These are phyloP conservation scores for Boletus pseudo-olivaceus DNA, from an alignment of 768 basidiomycete species.

Conservation along the genomic window DNA sequence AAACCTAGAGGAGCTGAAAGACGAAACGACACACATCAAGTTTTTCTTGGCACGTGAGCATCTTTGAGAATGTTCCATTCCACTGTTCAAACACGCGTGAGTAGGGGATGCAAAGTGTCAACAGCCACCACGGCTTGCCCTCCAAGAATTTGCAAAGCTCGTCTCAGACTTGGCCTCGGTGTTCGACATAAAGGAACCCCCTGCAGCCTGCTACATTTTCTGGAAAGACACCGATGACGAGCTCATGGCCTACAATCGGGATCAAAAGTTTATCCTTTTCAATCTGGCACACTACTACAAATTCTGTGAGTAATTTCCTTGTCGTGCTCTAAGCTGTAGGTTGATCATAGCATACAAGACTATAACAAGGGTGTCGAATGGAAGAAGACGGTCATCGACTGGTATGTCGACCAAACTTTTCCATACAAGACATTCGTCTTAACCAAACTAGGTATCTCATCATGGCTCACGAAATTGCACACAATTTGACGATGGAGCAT, in stretches of 20 bases:
- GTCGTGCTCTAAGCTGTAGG: too few species aligned
- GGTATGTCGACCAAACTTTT: conserved; percentile 3
- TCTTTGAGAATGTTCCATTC: not conserved
- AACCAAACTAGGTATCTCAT: conserved; percentile 22
- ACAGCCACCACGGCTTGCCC: not conserved
- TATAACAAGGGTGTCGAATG: not conserved
- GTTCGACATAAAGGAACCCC: not conserved
- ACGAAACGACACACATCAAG: not conserved
- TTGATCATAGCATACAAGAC: not conserved
- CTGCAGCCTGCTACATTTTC: conserved; percentile 9
- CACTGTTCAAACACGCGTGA: not conserved
- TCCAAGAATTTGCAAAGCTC: conserved; percentile 4
- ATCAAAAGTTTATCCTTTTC: conserved; percentile 1
- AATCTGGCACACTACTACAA: conserved; percentile 13
- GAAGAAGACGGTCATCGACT: conserved; percentile 5
- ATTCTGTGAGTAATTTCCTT: conserved; percentile 1
- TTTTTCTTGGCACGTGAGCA: conserved; percentile 15
- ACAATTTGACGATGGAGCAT: conserved; percentile 21
- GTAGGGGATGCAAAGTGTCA: conserved; percentile 1
- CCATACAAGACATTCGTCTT: not conserved
- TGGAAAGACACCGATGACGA: conserved; percentile 18
- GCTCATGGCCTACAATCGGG: conserved; percentile 18
- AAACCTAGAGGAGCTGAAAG: not conserved
- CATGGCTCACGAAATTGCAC: conserved; percentile 29
- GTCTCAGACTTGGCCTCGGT: not conserved